Conservation (phyloP, 306 rosid species). For the Malus sieversii region DNA sequence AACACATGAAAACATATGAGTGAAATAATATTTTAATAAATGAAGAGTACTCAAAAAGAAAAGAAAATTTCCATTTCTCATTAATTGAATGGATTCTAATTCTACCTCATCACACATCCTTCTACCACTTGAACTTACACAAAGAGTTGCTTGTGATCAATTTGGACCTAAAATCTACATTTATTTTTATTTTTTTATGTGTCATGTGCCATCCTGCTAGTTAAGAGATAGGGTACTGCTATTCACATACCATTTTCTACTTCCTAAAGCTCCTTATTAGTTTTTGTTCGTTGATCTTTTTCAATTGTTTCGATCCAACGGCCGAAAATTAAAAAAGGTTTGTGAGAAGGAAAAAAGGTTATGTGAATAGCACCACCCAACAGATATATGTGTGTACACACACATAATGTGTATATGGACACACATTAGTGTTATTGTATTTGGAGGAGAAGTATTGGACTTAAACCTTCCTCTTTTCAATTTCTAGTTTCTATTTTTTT, state of each 20-base stretch:
- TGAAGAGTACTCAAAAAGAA: no score
- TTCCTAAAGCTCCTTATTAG: no score
- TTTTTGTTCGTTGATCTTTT: no score
- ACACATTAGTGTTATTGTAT: neutral
- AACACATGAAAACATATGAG: no score
- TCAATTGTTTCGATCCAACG: no score
- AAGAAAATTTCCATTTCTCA: neutral
- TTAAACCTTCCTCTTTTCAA: no score
- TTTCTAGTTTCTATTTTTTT: neutral
- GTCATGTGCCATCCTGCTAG: neutral
- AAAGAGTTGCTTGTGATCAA: neutral
- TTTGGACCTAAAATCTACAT: neutral
- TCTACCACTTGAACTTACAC: neutral
- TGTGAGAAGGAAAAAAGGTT: no score
- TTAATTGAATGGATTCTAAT: neutral
- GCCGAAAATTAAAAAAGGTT: rapidly evolving
- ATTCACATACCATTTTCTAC: no score
- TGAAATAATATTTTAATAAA: no score
- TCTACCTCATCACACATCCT: neutral
- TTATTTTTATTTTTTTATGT: neutral
- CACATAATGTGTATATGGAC: neutral
- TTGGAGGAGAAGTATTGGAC: neutral
- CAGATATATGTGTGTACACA: no score
- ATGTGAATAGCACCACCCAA: no score
- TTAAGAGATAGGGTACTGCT: no score